Base-by-base conservation (phyloP, 1,284 basidiomycete species). In the Ustilago loliicola region DNA sequence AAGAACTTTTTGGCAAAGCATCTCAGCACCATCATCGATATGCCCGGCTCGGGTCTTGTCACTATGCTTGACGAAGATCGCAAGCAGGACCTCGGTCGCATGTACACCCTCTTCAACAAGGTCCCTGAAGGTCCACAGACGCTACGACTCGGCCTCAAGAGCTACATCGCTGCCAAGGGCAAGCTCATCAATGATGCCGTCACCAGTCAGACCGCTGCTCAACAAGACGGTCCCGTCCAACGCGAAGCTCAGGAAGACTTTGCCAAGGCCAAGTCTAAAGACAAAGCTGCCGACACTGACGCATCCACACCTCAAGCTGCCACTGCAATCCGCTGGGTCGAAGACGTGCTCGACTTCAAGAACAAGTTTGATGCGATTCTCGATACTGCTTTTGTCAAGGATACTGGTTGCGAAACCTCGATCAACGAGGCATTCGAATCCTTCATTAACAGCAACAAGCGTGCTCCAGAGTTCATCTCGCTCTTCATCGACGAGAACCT, bases 401-500 rank as follows among this genome's bases (percentile, higher is more conserved):
- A 98, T 87, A 91, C 92, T 17, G 85, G 98, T 1, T 82, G 80
- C 64, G 95, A 97, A 87, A 92, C 91, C 62, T 89, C 92, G 17
- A 89, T 97, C 66, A 95, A 96, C 82, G 94, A 97, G 94, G 96
- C 95, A 0, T 98, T 98, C 82, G 92, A 93, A 86, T 90, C 91
- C 0, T 97, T 99, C 86, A 92, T 99, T 86, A 98, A 99, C 87
- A 88, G 90, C 42, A 95, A 98, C 84, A 90, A 91, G 54, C 93
- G 94, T 79, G 91, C 94, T 10, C 92, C 97, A 2, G 97, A 99
- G 83, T 99, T 92, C 86, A 94, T 98, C 57, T 99, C 96, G 2
- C 88, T 99, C 65, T 99, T 95, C 87, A 96, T 99, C 75, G 97
- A 99, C 83, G 96, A 99, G 80, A 93, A 99, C 86, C 89, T 99